These are phyloP conservation scores for Euryodendron excelsum DNA, from an alignment of 148 eudicot genomes.

Conservation along the genomic window DNA sequence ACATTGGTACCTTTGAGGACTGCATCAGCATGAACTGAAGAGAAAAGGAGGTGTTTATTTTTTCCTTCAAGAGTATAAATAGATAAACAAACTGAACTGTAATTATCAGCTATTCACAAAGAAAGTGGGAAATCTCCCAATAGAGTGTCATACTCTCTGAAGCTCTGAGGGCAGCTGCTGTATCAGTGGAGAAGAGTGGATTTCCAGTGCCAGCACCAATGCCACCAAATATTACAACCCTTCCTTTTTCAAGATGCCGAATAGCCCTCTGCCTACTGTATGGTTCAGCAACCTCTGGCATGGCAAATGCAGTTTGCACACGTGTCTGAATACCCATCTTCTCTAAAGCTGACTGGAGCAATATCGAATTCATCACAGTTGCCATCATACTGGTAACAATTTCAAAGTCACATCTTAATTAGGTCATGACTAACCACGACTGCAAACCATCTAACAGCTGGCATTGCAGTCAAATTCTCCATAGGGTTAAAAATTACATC, in stretches of 20 bases:
- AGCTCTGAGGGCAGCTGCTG: slow-evolving; percentile 96
- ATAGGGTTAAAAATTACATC: neutral
- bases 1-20: slow-evolving; percentile 81
- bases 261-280: slow-evolving; percentile 82
- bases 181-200: slow-evolving; percentile 92
- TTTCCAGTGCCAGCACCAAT: slow-evolving; percentile 93
- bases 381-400: slow-evolving; percentile 85
- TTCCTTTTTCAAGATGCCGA: slow-evolving; percentile 86
- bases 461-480: neutral
- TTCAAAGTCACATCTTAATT: slow-evolving; percentile 13
- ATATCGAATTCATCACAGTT: slow-evolving; percentile 85
- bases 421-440: neutral
- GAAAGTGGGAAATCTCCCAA: neutral
- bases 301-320: slow-evolving; percentile 71
- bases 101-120: neutral
- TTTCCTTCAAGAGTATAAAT: neutral
- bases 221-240: slow-evolving; percentile 97
- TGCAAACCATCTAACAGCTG: slow-evolving; percentile 2
- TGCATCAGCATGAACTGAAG: slow-evolving; percentile 89
- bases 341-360: slow-evolving; percentile 91
- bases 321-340: slow-evolving; percentile 83
- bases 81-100: neutral
- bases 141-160: slow-evolving; percentile 63
- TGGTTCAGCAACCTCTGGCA: slow-evolving; percentile 88
- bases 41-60: slow-evolving; percentile 3